phyloP scores from a whole-genome alignment of 345 rosid species.

The Odontarrhena argentea region DNA sequence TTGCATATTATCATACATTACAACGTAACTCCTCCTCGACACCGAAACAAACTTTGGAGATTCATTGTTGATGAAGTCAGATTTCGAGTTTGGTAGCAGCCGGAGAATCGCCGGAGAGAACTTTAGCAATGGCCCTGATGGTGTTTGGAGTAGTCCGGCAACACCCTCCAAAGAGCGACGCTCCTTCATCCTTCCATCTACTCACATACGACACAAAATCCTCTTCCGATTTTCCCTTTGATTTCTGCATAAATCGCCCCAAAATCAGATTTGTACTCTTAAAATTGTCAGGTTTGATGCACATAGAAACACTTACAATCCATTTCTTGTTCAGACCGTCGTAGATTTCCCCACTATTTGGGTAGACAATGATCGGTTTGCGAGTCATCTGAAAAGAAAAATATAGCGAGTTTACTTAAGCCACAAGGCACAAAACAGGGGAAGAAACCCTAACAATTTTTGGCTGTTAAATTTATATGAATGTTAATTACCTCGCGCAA shows the following conservation, averaged over 20 bases:
- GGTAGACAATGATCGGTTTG: conserved; percentile 74
- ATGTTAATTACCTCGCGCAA: conserved; percentile 49
- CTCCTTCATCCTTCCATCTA: conserved; percentile 77
- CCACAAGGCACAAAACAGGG: conserved; percentile 20
- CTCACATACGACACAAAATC: conserved; percentile 74
- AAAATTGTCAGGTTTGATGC: neutral
- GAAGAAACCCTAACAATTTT: neutral
- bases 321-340: conserved; percentile 64
- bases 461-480: neutral
- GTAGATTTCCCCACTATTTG: conserved; percentile 86
- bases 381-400: conserved; percentile 54
- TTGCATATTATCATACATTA: neutral
- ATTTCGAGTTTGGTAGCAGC: conserved; percentile 23
- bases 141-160: conserved; percentile 91
- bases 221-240: conserved; percentile 60
- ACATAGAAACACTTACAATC: conserved; percentile 57
- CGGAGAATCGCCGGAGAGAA: conserved; percentile 48
- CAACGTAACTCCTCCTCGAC: conserved; percentile 13
- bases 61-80: conserved; percentile 20
- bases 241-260: conserved; percentile 47
- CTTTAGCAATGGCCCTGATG: conserved; percentile 58
- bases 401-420: neutral
- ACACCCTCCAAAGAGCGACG: conserved; percentile 83
- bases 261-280: neutral
- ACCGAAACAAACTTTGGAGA: neutral